phyloP scores from a whole-genome alignment of 371 early-diverging fungal genomes.

The Apophysomyces sp. region DNA sequence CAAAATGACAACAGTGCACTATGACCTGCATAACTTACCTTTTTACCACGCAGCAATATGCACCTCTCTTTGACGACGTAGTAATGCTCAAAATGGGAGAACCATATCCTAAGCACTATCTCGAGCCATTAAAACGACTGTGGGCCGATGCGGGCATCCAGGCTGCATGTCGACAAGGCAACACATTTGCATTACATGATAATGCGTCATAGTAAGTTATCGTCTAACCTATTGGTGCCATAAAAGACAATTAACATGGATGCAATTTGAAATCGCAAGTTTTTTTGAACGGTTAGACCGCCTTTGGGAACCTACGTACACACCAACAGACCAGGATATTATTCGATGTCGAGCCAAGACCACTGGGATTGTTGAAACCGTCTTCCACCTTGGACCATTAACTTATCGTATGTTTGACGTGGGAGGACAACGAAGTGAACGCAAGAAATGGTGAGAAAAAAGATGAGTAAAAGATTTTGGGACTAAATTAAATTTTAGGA shows the following conservation, averaged over 20 bases:
- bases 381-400: slow-evolving; percentile 78
- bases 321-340: slow-evolving; percentile 86
- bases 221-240: not conserved
- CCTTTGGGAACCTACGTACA: slow-evolving; percentile 65
- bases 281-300: slow-evolving; percentile 87
- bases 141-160: slow-evolving; percentile 81
- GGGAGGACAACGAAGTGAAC: slow-evolving; percentile 89
- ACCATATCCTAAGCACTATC: slow-evolving; percentile 62
- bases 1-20: not conserved
- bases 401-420: slow-evolving; percentile 92
- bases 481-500: slow-evolving; percentile 32
- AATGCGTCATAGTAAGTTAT: slow-evolving; percentile 69
- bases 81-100: slow-evolving; percentile 47
- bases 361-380: slow-evolving; percentile 85
- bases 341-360: slow-evolving; percentile 82
- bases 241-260: not conserved
- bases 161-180: slow-evolving; percentile 64
- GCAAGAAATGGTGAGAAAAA: slow-evolving; percentile 79
- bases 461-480: not conserved
- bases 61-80: slow-evolving; percentile 24
- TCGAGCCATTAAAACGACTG: slow-evolving; percentile 74
- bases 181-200: slow-evolving; percentile 86
- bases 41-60: slow-evolving; percentile 18
- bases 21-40: too few species aligned
- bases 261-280: slow-evolving; percentile 20